Evolutionary conservation across 345 rosid genomes (phyloP), one percentile per base, ranked within the genome.

Genomic region (Dipteronia dyeriana): DNA sequence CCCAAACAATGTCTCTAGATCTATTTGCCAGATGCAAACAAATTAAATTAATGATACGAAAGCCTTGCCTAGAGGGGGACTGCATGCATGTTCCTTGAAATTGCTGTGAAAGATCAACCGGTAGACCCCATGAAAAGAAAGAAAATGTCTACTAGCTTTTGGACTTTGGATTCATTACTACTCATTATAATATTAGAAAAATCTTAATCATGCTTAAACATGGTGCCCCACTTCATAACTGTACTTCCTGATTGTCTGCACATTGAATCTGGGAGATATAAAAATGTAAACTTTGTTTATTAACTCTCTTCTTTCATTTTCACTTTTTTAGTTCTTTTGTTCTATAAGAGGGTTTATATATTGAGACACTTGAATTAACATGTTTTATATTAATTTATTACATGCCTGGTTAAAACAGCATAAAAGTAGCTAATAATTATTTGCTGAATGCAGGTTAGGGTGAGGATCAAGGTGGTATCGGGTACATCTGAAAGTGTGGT

Each of bases 381-480:
- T 26, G 3, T 26, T 63, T 29, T 62, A 73, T 5, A 59, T 59
- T 38, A 72, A 29, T 10, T 71, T 20, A 72, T 57, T 10, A 17
- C 3, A 39, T 29, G 9, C 59, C 66, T 47, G 59, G 20, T 7
- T 61, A 2, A 43, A 23, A 16, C 25, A 23, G 6, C 34, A 13
- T n/a, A 9, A 17, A 13, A 34, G 38, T 17, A 45, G 41, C 68
- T 79, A 57, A 76, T 66, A 12, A 43, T 71, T 25, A 38, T 49
- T 45, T 43, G 54, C 66, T 78, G 59, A 81, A 73, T 78, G 65
- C 70, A 91, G 93, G 96, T 91, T 72, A 81, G 81, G 66, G 96
- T 90, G 81, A 86, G 88, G 85, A 86, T 91, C 68, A 91, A 89
- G 85, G 92, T 91, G 84, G 92, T 87, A 57, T 80, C 91, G 7